Evolutionary conservation across 139 green algal genomes (phyloP), one percentile per base, ranked within the genome.

Genomic region (Eudorina sp.): DNA sequence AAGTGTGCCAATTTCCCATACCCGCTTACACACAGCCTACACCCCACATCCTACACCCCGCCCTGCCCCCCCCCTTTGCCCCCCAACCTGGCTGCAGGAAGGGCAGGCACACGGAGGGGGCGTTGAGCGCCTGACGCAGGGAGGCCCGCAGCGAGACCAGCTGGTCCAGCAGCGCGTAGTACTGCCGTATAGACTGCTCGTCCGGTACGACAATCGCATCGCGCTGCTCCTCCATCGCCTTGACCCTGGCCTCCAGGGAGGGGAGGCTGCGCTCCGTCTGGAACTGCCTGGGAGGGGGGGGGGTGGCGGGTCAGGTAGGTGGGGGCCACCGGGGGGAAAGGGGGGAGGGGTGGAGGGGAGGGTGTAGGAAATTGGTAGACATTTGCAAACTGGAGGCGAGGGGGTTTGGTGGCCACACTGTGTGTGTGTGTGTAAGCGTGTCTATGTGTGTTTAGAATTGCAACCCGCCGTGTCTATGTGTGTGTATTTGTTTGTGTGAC

Each of bases 41-140:
- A n/a, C n/a, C n/a, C n/a, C n/a, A n/a, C n/a, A n/a, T n/a, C n/a
- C n/a, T n/a, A n/a, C 70, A 34, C 38, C 40, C 70, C 70, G 9
- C 40, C 70, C 70, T 23, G 2, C 5, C 9, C 23, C 70, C 70
- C 38, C 70, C 31, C 14, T 16, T 14, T 40, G 13, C 38, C 6
- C 34, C n/a, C 76, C 16, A 38, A 41, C 90, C 90, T 0, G 96
- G 95, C 89, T 98, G 95, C 51, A 99, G 92, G 92, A 99, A 99
- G 46, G 95, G 96, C 62, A 98, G 86, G 19, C 69, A 86, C 48
- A 60, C 66, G 45, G n/a, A 6, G 1, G 89, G 94, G 5, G 82
- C 53, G n/a, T 81, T 90, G 21, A 96, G 34, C 0, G 92, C 40
- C 1, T 31, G 73, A 0, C 95, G 89, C 77, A 94, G 43, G 48